Base-by-base conservation (phyloP, 176 grass and related monocot genomes). In the barley (Hordeum vulgare) region DNA sequence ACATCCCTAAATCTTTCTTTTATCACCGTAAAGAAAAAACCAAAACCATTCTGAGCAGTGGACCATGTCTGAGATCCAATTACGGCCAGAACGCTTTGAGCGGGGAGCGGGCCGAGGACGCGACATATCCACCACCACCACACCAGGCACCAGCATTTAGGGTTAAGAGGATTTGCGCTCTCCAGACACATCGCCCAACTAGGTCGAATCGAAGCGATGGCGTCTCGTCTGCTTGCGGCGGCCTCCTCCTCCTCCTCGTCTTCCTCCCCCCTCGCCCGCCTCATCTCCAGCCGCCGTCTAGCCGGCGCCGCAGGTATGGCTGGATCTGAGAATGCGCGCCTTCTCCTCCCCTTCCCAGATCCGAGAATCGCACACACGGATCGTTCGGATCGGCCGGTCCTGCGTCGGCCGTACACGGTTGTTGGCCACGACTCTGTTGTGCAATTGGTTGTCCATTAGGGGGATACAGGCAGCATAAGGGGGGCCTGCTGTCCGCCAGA, bases 171-270 rank as follows among this genome's bases (percentile, higher is more conserved):
- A 68, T 25, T 5, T 47, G 61, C 13, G 3, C 42, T 25, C 9
- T 40, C 23, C 62, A 44, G 3, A 14, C 24, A 57, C 26, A 35
- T 13, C 62, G 20, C n/a, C 10, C 2, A 45, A 66, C 11, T 11
- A 3, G 67, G 29, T 40, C 49, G 18, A 63, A 76, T 70, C 41
- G 35, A 63, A 61, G 41, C 64, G 26, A 90, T 90, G 88, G 73
- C 88, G 51, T 90, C 79, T 86, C 88, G 88, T 82, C 14, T 90
- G 42, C 72, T 86, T 54, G 88, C 83, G 83, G 88, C 83, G 83
- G 80, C 86, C 61, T 81, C 86, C 59, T 51, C 81, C 11, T 18
- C 41, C n/a, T 59, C 86, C 25, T 70, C 80, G 42, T 74, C 86
- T 8, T 61, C 87, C 29, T 49, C 71, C 61, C 61, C 82, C 11